Evolutionary conservation across 2,329 filamentous ascomycete species (phyloP), one percentile per base, ranked within the genome.

Genomic region (Pseudogymnoascus sp.): DNA sequence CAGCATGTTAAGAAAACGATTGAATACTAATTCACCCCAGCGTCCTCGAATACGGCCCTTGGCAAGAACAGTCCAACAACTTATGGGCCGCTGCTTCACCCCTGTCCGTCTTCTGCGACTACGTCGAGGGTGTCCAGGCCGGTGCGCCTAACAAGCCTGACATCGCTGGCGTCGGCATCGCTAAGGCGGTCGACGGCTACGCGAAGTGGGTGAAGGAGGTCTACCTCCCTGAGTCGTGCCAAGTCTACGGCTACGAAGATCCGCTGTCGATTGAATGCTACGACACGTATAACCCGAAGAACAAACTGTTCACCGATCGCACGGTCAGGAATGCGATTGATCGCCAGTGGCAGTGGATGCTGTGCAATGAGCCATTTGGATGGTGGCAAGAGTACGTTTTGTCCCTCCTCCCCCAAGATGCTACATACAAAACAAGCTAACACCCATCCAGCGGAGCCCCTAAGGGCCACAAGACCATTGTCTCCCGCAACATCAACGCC

Each of bases 361-460:
- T 78, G 1, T 86, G 84, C 75, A 86, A 86, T 68, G 81, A 86
- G 69, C 83, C 84, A n/a, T 79, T 83, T 62, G 79, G 74, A 61
- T 83, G 78, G 70, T 85, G 79, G 77, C 80, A 84, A 69, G 77
- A 78, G 74, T 78, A 69, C 67, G 76, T 69, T 47, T 26, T 21
- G 3, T 21, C 29, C 8, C 15, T 31, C 11, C 17, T 24, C 5
- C 3, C 33, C 11, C 24, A 4, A 15, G 11, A 54, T 1, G 24
- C 31, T 13, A 35, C n/a, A n/a, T n/a, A n/a, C n/a, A n/a, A n/a
- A n/a, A n/a, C n/a, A 31, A 11, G 29, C 62, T 64, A 60, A 65
- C 39, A 36, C 13, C 21, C 15, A 5, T 31, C 36, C 57, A 68
- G 65, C 63, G 79, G 79, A 17, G 81, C 81, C 5, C 82, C 83